Evolutionary conservation across 2,329 filamentous ascomycete genomes (phyloP), one percentile per base, ranked within the genome.

Genomic region (Cladosporium sphaerospermum): DNA sequence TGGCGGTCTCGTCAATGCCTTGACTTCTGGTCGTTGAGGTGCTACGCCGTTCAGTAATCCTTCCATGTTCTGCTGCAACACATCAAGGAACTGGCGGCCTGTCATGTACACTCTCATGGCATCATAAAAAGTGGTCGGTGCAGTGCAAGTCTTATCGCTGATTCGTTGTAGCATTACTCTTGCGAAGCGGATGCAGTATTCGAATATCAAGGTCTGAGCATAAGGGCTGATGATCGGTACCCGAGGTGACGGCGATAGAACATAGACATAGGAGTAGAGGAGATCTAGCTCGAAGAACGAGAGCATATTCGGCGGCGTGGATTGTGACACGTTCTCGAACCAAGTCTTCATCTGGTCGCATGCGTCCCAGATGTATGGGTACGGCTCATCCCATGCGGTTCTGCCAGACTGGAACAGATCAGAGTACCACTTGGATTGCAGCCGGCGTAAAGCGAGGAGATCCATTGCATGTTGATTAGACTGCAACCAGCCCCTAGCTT

Each of bases 341-440:
- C 92, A 97, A 63, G 83, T 81, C 51, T 79, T 83, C 85, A 89
- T 90, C 37, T 86, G 79, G 44, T 83, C 76, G 62, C 87, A 91
- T 69, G 84, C 84, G 54, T 83, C 80, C 84, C 87, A 90, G 44
- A 90, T 80, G 65, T 87, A 89, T 0, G 79, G 78, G 9, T 85
- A 78, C 1, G 88, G 79, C 50, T 91, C 83, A 14, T 81, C 75
- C 54, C 89, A 78, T n/a, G 82, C 80, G 2, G 79, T 76, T 1
- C 84, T 80, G 9, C 87, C 86, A 14, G 84, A 87, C 63, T 93
- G 89, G 65, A 93, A 93, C 2, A 96, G 80, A 18, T 85, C 82
- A 64, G 95, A 90, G 62, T 97, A 97, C 82, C 89, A 96, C 46
- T 80, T 79, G 0, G 93, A 97, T 67, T 97, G 86, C 6, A 89